Evolutionary conservation across 202 grass and related monocot genomes (phyloP).

Genomic region (Carex arenaria): DNA sequence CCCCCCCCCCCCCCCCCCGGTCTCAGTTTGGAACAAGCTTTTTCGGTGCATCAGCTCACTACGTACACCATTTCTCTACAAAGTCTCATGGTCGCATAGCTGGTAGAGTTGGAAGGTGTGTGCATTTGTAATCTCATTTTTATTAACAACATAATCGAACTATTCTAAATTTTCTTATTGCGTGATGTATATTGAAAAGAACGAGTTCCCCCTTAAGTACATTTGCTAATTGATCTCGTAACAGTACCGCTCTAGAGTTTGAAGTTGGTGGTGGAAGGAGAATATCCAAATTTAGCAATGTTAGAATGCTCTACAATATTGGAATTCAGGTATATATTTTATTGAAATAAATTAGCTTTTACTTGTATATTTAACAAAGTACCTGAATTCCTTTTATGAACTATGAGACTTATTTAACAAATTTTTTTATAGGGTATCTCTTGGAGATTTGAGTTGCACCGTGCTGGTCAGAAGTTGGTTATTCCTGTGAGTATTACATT

Average conservation of each 20-base stretch:
- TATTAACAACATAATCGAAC: background rate
- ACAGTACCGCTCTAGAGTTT: conserved; percentile 75
- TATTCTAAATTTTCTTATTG: conserved; percentile 16
- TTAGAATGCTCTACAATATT: conserved; percentile 87
- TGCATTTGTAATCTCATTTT: conserved; percentile 23
- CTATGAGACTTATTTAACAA: background rate
- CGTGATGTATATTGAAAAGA: conserved; percentile 23
- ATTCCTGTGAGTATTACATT: conserved; percentile 72
- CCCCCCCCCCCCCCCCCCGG: background rate
- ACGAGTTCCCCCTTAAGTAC: background rate
- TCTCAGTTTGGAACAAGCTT: conserved; percentile 74
- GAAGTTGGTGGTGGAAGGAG: conserved; percentile 93
- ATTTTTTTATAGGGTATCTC: conserved; percentile 64
- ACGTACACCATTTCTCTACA: conserved; percentile 54
- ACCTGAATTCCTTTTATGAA: conserved; percentile 1
- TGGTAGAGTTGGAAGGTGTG: conserved; percentile 83
- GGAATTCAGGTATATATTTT: conserved; percentile 70
- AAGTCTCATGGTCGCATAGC: conserved; percentile 84
- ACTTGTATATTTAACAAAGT: background rate
- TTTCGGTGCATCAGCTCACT: conserved; percentile 85
- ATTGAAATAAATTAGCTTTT: background rate
- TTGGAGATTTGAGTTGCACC: conserved; percentile 94
- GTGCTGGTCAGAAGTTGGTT: conserved; percentile 80
- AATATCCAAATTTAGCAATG: conserved; percentile 88
- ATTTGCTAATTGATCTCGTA: conserved; percentile 27